These are phyloP conservation scores for Flaveria floridana DNA, from an alignment of 140 eudicot species.

Conservation along the genomic window DNA sequence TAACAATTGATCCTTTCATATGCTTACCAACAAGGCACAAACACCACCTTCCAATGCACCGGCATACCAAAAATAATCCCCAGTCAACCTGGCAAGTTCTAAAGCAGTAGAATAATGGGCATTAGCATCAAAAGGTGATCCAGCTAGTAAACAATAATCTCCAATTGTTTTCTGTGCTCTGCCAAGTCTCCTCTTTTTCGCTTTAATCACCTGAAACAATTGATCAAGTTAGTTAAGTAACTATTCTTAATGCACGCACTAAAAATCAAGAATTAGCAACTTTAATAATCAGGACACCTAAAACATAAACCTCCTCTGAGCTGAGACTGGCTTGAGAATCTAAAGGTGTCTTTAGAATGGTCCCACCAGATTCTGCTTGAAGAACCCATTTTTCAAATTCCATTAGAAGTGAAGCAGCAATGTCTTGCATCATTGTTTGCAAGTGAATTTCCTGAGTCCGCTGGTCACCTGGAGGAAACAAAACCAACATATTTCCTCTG, in stretches of 20 bases:
- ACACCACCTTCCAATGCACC: conserved; percentile 99
- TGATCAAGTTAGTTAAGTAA: conserved; percentile 29
- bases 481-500: conserved; percentile 59
- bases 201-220: conserved; percentile 77
- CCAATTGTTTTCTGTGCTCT: conserved; percentile 98
- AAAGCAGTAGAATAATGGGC: conserved; percentile 91
- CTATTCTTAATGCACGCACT: conserved; percentile 17
- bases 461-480: conserved; percentile 95
- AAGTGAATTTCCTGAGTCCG: conserved; percentile 84
- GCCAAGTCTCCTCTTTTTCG: conserved; percentile 89
- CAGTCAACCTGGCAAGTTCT: conserved; percentile 87
- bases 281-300: conserved; percentile 77
- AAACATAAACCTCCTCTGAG: conserved; percentile 99
- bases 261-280: conserved; percentile 15
- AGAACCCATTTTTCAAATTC: conserved; percentile 92
- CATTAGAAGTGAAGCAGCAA: conserved; percentile 96
- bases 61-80: conserved; percentile 96
- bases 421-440: conserved; percentile 97
- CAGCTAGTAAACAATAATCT: conserved; percentile 93
- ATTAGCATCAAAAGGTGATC: conserved; percentile 98
- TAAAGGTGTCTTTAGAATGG: conserved; percentile 91
- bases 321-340: conserved; percentile 99
- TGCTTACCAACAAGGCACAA: conserved; percentile 92
- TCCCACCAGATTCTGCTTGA: conserved; percentile 96
- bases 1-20: conserved; percentile 6